Conservation (phyloP, 2,329 filamentous ascomycete species). For the Colletotrichum sp. region DNA sequence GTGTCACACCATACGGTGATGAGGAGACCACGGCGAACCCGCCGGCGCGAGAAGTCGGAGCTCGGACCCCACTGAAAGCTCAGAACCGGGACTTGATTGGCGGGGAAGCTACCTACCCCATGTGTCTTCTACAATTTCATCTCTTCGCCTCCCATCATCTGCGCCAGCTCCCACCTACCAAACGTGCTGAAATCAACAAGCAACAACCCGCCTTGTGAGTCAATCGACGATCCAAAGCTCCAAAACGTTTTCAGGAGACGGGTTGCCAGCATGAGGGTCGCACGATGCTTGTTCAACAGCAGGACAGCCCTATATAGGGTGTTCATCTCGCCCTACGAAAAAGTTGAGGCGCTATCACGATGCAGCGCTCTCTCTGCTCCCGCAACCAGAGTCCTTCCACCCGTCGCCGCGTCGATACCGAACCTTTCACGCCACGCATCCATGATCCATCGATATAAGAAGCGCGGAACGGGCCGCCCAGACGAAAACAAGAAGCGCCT, state of each 20-base stretch:
- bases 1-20: neutral
- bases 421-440: neutral
- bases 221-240: neutral
- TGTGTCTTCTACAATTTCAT: neutral
- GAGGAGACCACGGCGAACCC: neutral
- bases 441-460: neutral
- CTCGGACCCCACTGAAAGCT: conserved; percentile 18
- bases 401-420: neutral
- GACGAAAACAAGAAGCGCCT: neutral
- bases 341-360: conserved; percentile 27
- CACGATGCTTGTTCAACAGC: conserved; percentile 46
- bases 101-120: neutral
- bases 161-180: neutral
- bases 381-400: neutral
- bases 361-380: conserved; percentile 21
- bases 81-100: conserved; percentile 8
- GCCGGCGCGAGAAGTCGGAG: neutral
- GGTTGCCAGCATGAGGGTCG: conserved; percentile 39
- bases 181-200: neutral
- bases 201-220: neutral
- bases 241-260: neutral
- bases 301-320: conserved; percentile 51
- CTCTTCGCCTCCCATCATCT: neutral
- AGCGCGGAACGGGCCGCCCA: neutral
- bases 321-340: conserved; percentile 44